Base-by-base conservation (phyloP, 352 stramenopile species). In the Phytopythium vexans region DNA sequence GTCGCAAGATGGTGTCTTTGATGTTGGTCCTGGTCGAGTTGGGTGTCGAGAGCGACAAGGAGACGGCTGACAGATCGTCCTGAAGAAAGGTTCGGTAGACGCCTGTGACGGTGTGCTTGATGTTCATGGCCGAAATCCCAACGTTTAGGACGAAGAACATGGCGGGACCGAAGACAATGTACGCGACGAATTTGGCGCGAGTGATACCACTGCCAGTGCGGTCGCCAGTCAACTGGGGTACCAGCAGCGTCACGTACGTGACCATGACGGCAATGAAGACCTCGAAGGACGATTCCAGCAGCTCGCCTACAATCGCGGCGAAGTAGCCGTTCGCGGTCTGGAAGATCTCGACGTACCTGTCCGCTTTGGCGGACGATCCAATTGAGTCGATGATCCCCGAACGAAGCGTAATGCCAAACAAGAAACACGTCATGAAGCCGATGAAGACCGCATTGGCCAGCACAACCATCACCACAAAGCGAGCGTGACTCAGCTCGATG, bases 81-180 rank as follows among this genome's bases (percentile, higher is more conserved):
- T 65, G 36, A 2, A 67, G 46, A 42, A 82, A 82, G 43, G 57
- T 58, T 32, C 71, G 72, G 32, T 62, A 46, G 15, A 74, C 52
- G 0, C 62, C 60, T 0, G 63, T 59, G 41, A 65, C 64, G 3
- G 34, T 67, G 50, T 78, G 62, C 16, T 70, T 56, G 49, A 78
- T 66, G 42, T 70, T 75, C 52, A 70, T 62, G 21, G 52, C 59
- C 0, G 72, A 63, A 47, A 82, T 64, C 1, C 61, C 71, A 11
- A 78, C 58, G 42, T 71, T 74, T 16, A 82, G 31, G 14, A 74
- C 46, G 57, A 68, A 82, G 56, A 72, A 64, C 9, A 75, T 52
- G 35, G 66, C 21, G 6, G 68, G 68, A 10, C 39, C 50, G 53
- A 82, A 74, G 56, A 49, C 60, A 39, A 65, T 70, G 7, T 78